Evolutionary conservation across 768 basidiomycete genomes (phyloP), one percentile per base, ranked within the genome.

Genomic region (Boletus speciosus): DNA sequence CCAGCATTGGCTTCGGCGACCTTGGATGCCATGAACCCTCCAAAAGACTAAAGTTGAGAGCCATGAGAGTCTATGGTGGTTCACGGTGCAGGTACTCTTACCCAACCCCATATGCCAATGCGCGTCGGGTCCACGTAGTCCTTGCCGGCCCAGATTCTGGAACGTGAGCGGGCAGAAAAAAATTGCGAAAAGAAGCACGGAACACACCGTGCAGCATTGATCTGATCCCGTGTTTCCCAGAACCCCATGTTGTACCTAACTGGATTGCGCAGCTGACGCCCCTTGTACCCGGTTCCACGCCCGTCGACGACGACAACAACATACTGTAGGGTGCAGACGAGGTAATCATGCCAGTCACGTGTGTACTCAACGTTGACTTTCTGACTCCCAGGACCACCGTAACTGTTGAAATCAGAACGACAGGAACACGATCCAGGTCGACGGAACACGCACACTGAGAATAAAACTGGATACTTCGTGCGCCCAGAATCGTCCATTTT

Each of bases 31-130:
- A 98, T 91, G 72, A 93, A 99, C 0, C 97, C 96, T 10, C 96
- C 96, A 63, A 94, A 98, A 9, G 90, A 93, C 95, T 95, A 61
- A 14, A 29, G 31, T 37, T 9, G 32, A 25, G 14, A 42, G 7
- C 19, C 16, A 44, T 61, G 16, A 55, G 60, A 40, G 27, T 19
- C 10, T 38, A 19, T 12, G 31, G 41, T 16, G 5, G 35, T 36
- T 52, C n/a, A 45, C 16, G 4, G 11, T 21, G 34, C 34, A 51
- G 9, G 32, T 46, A 6, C 12, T 74, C 88, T 67, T 57, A 93
- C 92, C 96, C 97, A 98, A 40, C 97, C 97, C 95, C 95, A 98
- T 47, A 98, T 88, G 0, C 96, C 97, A 44, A 98, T 90, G 42
- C 93, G 78, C 67, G 81, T 83, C 37, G 83, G 76, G 68, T 99